A percentile compares a stretch with the other conserved stretches of the same genome.
phyloP scores from a whole-genome alignment of 2,329 filamentous ascomycete species.

The Aspergillus floridensis region DNA sequence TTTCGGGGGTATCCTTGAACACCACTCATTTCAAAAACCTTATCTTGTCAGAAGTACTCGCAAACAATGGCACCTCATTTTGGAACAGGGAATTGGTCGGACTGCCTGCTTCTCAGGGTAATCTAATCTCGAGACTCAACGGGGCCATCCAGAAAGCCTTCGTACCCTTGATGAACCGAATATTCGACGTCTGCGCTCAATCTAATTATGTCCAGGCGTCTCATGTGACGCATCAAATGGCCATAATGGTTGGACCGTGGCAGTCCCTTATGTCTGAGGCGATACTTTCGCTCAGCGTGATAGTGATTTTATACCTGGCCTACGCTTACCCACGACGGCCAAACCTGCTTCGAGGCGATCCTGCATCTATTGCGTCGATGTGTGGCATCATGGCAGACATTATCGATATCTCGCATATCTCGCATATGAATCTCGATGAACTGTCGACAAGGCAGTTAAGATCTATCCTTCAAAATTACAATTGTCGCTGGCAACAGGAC shows the following conservation, averaged over 20 bases:
- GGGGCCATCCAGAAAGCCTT: background rate
- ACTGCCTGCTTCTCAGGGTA: background rate
- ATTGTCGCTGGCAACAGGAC: slow-evolving; percentile 5
- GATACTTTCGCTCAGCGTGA: slow-evolving; percentile 1
- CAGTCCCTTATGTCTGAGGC: background rate
- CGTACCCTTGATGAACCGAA: slow-evolving; percentile 9
- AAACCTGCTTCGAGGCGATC: slow-evolving; percentile 5
- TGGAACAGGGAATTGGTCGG: background rate
- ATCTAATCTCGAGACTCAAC: slow-evolving; percentile 2
- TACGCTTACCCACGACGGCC: slow-evolving; percentile 6
- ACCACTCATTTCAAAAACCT: slow-evolving; percentile 4
- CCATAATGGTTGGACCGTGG: background rate
- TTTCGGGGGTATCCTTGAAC: background rate
- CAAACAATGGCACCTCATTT: background rate
- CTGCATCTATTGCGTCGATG: slow-evolving; percentile 9
- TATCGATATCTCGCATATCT: slow-evolving; percentile 4
- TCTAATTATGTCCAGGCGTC: slow-evolving; percentile 2
- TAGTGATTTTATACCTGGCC: background rate
- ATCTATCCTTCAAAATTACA: background rate
- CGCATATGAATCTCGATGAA: slow-evolving; percentile 1
- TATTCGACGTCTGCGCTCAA: slow-evolving; percentile 2
- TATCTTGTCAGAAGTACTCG: background rate
- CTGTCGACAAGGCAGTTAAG: slow-evolving; percentile 6
- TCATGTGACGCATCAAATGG: slow-evolving; percentile 4
- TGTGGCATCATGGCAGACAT: slow-evolving; percentile 8